Evolutionary conservation across 768 basidiomycete species (phyloP).

Genomic region (Rhodotorula babjevae): DNA sequence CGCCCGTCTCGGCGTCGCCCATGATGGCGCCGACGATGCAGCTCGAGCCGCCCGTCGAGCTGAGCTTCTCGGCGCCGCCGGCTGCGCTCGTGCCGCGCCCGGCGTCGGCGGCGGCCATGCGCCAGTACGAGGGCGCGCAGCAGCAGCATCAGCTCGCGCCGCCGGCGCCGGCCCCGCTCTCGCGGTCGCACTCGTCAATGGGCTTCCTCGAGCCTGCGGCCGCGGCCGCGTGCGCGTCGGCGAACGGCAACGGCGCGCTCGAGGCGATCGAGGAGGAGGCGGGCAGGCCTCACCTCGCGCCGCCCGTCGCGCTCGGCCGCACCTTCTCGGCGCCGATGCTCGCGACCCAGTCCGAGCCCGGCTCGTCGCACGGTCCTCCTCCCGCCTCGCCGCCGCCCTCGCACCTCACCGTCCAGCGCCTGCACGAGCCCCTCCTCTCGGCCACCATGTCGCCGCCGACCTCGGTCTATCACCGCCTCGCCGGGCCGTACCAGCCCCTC

Average conservation of each 20-base stretch:
- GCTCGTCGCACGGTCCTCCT: background rate
- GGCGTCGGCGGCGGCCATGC: conserved; percentile 1
- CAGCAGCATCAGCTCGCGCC: conserved; percentile 6
- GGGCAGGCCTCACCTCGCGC: background rate
- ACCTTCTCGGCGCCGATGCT: conserved; percentile 17
- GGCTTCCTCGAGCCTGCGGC: conserved; percentile 7
- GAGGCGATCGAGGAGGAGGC: background rate
- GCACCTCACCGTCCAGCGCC: background rate
- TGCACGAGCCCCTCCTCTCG: conserved; percentile 25
- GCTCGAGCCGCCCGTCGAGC: background rate
- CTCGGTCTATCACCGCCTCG: conserved; percentile 40
- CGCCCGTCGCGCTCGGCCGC: conserved; percentile 6
- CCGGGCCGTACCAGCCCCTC: conserved; percentile 41
- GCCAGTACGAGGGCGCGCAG: background rate
- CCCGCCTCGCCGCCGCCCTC: background rate
- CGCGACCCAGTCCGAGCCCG: background rate
- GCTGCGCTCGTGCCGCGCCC: conserved; percentile 8
- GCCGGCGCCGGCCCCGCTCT: background rate
- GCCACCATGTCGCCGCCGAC: conserved; percentile 40
- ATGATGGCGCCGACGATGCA: background rate
- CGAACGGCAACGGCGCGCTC: background rate
- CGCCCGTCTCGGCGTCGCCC: conserved; percentile 1
- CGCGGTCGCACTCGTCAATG: conserved; percentile 11
- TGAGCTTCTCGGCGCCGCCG: conserved; percentile 13
- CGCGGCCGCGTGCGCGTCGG: background rate